Conservation (phyloP, 2,329 filamentous ascomycete species). For the Massarina eburnea region DNA sequence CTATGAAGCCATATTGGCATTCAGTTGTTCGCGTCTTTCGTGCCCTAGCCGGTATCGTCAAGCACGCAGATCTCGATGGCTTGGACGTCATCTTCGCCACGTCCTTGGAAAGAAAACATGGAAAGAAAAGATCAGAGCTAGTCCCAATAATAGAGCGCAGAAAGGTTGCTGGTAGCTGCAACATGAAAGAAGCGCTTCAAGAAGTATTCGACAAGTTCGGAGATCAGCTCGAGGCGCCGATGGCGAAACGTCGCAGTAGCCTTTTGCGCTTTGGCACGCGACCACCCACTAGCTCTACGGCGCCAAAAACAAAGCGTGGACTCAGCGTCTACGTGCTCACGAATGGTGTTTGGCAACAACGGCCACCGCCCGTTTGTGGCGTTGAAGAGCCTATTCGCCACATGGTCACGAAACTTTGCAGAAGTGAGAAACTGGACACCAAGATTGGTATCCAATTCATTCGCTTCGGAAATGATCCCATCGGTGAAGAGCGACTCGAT, state of each 20-base stretch:
- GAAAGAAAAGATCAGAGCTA: conserved; percentile 3
- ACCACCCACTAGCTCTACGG: neutral
- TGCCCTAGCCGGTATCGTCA: conserved; percentile 16
- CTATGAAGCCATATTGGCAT: conserved; percentile 13
- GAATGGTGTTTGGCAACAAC: conserved; percentile 20
- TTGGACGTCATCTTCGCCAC: conserved; percentile 21
- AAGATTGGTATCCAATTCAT: conserved; percentile 27
- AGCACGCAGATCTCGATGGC: conserved; percentile 17
- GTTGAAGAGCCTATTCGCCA: neutral
- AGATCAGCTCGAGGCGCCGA: neutral
- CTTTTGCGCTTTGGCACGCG: neutral
- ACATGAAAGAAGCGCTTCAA: conserved; percentile 4
- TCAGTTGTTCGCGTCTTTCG: conserved; percentile 5
- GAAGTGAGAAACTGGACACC: neutral
- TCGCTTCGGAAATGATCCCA: conserved; percentile 17
- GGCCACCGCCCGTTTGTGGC: neutral
- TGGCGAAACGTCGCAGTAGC: neutral
- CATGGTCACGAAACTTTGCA: conserved; percentile 1
- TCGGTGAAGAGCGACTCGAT: conserved; percentile 11
- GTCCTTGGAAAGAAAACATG: neutral
- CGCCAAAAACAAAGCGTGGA: neutral
- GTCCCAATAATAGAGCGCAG: neutral
- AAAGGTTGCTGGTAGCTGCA: neutral
- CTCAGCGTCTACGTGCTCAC: conserved; percentile 21
- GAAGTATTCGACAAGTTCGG: neutral